Evolutionary conservation across 345 rosid species (phyloP), one percentile per base, ranked within the genome.

Genomic region (Arabis hirsuta): DNA sequence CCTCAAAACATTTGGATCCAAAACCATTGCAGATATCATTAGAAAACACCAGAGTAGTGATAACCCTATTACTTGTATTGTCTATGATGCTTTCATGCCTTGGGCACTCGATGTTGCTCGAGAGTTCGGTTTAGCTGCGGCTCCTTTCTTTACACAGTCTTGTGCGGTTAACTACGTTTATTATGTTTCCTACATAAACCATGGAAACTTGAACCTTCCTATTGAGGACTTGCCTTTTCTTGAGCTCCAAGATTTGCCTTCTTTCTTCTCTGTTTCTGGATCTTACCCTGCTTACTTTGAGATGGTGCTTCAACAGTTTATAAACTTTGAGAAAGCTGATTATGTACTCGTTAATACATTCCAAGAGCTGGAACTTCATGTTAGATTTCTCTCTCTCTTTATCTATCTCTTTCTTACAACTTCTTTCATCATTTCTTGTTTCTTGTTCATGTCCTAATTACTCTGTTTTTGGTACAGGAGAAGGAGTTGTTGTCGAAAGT

Each of bases 81-180:
- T 88, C 0, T 86, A 88, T 19, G 94, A 38, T 82, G 53, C 90
- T 3, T 84, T 86, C 68, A 48, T 82, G 26, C 72, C 80, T 0
- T 88, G 90, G 94, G 85, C 77, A 16, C 71, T 86, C 7, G 88
- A 83, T 11, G 79, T 86, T 9, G 83, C 88, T 45, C 78, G 80
- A 58, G 53, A 52, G 24, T 76, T 75, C 2, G 85, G 81, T 12
- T 22, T 86, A 1, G 20, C 59, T 2, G 87, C 65, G 0, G 89
- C 89, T 0, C 77, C 81, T 0, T 84, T 88, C 67, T 88, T 88
- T 13, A 86, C 94, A 2, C 90, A 86, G 11, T 57, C 76, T 0
- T 86, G 89, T 59, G 76, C 79, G 0, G 88, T 88, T 19, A 71
- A 87, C 74, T 89, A 76, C 32, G 67, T 88, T 9, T 84, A 74